Conservation (phyloP, 176 grass and related monocot species). For the Phoenix dactylifera region DNA sequence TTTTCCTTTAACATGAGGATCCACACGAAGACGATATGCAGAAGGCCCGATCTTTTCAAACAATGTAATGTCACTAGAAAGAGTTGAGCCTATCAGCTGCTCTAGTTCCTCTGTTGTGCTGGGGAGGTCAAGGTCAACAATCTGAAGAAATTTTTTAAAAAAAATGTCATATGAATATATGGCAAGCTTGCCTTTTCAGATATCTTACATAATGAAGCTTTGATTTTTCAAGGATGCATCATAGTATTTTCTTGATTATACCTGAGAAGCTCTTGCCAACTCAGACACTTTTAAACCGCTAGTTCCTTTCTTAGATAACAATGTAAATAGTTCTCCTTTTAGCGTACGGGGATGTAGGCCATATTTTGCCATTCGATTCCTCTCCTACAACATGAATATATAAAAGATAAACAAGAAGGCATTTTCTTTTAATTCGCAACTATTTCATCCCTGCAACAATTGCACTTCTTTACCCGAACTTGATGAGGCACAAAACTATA, state of each 20-base stretch:
- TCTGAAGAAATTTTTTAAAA: conserved; percentile 27
- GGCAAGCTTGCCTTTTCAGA: too few relatives aligned
- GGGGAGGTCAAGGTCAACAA: conserved; percentile 47
- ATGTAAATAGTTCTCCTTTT: conserved; percentile 80
- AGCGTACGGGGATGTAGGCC: conserved; percentile 61
- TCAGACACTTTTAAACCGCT: conserved; percentile 62
- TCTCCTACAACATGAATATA: conserved; percentile 35
- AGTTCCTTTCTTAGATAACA: conserved; percentile 89
- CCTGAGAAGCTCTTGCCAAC: conserved; percentile 61
- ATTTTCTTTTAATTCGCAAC: too few relatives aligned
- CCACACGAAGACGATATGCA: conserved; percentile 91
- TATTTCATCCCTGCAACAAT: too few relatives aligned
- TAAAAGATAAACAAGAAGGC: too few relatives aligned
- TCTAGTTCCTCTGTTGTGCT: conserved; percentile 48
- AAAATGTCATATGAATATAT: too few relatives aligned
- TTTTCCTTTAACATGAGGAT: conserved; percentile 83
- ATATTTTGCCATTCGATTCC: conserved; percentile 93
- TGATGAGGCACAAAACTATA: too few relatives aligned
- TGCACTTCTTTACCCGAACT: too few relatives aligned
- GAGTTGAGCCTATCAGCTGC: conserved; percentile 53
- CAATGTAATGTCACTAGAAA: conserved; percentile 98
- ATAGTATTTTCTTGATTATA: not conserved
- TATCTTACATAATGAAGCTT: too few relatives aligned
- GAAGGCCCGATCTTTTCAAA: conserved; percentile 85
- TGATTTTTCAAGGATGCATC: too few relatives aligned